phyloP scores from a whole-genome alignment of 495 filamentous ascomycete genomes.

The Annulohypoxylon maeteangense region DNA sequence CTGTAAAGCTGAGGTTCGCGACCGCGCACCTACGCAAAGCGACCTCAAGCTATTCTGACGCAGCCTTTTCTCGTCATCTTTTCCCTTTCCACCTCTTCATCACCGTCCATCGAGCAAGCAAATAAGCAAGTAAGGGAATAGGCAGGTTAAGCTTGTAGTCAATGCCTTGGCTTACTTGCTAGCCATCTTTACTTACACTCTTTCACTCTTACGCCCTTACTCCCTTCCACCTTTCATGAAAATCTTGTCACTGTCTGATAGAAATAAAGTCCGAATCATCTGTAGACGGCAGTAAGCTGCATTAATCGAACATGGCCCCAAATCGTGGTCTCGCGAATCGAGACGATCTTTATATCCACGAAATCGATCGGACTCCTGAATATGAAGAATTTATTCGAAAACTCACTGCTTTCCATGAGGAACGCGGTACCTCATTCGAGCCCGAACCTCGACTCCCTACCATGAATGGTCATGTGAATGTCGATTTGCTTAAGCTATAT shows the following conservation, averaged over 20 bases:
- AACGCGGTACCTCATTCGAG: constrained; percentile 77
- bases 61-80: not conserved
- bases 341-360: constrained; percentile 43
- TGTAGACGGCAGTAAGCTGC: not conserved
- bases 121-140: constrained; percentile 10
- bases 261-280: not conserved
- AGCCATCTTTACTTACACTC: not conserved
- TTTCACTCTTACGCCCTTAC: not conserved
- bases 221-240: too few relatives aligned
- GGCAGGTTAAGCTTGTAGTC: constrained; percentile 1
- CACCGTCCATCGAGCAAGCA: constrained; percentile 7
- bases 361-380: constrained; percentile 65
- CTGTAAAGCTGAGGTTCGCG: not conserved
- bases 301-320: constrained; percentile 38
- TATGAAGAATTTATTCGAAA: constrained; percentile 77
- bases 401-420: constrained; percentile 71
- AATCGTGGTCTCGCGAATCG: constrained; percentile 40
- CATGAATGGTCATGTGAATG: constrained; percentile 66
- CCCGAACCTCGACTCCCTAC: constrained; percentile 72
- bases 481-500: constrained; percentile 78
- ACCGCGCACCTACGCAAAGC: not conserved
- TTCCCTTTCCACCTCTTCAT: not conserved
- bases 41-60: not conserved
- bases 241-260: not conserved
- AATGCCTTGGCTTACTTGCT: constrained; percentile 19